phyloP scores from a whole-genome alignment of 306 rosid species.

The Ochetophila trinervis region DNA sequence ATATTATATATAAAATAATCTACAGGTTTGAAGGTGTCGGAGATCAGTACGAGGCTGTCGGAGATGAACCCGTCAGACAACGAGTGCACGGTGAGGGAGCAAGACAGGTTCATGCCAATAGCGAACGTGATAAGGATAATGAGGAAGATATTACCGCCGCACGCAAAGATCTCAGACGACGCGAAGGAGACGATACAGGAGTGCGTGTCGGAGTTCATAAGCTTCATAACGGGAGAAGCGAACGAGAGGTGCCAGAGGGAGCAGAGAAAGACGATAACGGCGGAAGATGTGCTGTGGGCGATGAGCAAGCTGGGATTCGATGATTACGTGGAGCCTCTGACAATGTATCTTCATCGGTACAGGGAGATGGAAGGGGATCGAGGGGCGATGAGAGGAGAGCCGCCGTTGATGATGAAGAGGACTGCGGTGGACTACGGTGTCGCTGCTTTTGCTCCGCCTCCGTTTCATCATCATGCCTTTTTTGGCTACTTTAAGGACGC shows the following conservation, averaged over 20 bases:
- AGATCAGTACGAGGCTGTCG: conserved; percentile 13
- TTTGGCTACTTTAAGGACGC: conserved; percentile 34
- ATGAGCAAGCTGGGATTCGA: conserved; percentile 87
- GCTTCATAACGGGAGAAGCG: conserved; percentile 89
- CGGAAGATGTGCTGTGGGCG: conserved; percentile 89
- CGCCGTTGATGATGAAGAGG: conserved; percentile 42
- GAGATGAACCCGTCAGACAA: conserved; percentile 30
- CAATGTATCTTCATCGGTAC: conserved; percentile 68
- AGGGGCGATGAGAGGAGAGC: conserved; percentile 39
- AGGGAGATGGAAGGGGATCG: conserved; percentile 73
- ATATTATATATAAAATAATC: too few species aligned
- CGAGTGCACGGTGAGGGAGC: conserved; percentile 76
- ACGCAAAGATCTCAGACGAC: conserved; percentile 74
- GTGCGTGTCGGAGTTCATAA: conserved; percentile 78
- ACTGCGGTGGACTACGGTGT: neutral
- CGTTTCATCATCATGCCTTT: conserved; percentile 45
- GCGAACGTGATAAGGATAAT: conserved; percentile 88
- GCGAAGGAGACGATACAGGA: conserved; percentile 88
- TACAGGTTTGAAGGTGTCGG: conserved; percentile 46
- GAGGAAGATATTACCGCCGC: conserved; percentile 78
- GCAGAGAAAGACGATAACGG: conserved; percentile 82
- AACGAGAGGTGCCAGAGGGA: conserved; percentile 84
- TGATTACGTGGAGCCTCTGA: conserved; percentile 72
- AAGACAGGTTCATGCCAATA: conserved; percentile 91
- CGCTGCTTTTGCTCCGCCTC: conserved; percentile 30